A percentile compares a stretch with the other conserved stretches of the same genome.
These are phyloP conservation scores for Arabidopsis hybrid DNA, from an alignment of 441 rosid species.

Conservation along the genomic window DNA sequence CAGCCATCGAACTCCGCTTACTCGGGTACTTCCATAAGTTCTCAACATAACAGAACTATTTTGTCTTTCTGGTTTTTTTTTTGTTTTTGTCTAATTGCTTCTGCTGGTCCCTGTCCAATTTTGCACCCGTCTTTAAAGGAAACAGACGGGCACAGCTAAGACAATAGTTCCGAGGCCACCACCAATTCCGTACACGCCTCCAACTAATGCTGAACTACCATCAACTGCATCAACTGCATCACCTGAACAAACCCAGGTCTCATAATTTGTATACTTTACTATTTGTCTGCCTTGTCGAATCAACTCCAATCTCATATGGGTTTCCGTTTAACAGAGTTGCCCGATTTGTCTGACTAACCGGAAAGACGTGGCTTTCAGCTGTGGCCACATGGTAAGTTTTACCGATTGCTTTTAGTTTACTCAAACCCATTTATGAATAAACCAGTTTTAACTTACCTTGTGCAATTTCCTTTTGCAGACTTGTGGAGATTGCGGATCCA, in stretches of 20 bases:
- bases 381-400: conserved; percentile 82
- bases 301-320: conserved; percentile 23
- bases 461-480: conserved; percentile 51
- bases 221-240: conserved; percentile 42
- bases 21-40: conserved; percentile 60
- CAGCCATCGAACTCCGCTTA: conserved; percentile 57
- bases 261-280: background rate
- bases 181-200: conserved; percentile 53
- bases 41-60: conserved; percentile 23
- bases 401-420: background rate
- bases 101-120: background rate
- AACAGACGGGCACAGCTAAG: conserved; percentile 55
- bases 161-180: conserved; percentile 71
- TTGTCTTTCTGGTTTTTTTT: background rate
- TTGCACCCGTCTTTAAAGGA: conserved; percentile 45
- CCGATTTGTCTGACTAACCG: conserved; percentile 74
- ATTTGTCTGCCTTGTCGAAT: conserved; percentile 10
- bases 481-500: conserved; percentile 70
- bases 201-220: conserved; percentile 29
- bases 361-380: conserved; percentile 75
- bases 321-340: conserved; percentile 54
- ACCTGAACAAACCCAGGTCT: conserved; percentile 64
- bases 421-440: background rate
- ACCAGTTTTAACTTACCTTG: conserved; percentile 13
- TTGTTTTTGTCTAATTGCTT: conserved; percentile 12